phyloP scores from a whole-genome alignment of 352 stramenopile species.

The Phytophthora pini region DNA sequence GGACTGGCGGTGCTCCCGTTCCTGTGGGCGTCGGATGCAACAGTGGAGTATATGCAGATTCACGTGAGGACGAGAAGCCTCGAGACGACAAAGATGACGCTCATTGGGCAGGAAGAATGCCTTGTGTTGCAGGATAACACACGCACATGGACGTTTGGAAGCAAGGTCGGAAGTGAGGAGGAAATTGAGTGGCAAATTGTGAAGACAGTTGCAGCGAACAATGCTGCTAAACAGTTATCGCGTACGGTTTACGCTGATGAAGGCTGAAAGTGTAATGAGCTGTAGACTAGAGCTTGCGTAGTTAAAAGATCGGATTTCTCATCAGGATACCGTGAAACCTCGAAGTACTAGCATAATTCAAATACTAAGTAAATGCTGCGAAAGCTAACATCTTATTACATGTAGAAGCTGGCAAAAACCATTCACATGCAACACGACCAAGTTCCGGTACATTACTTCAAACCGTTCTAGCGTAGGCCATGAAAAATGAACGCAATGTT shows the following conservation, averaged over 20 bases:
- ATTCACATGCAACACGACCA: no score
- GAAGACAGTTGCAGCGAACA: constrained; percentile 33
- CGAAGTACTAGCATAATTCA: no score
- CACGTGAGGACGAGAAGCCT: constrained; percentile 41
- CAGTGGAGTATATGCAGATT: constrained; percentile 50
- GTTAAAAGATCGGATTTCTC: no score
- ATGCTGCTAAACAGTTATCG: constrained; percentile 37
- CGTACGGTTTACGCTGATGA: constrained; percentile 27
- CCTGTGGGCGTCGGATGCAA: constrained; percentile 31
- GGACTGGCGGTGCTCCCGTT: constrained; percentile 19
- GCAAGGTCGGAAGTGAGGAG: constrained; percentile 34
- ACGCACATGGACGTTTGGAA: constrained; percentile 44
- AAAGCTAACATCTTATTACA: no score
- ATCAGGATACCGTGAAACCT: no score
- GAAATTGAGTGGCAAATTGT: constrained; percentile 52
- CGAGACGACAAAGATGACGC: constrained; percentile 49
- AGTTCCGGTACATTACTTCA: no score
- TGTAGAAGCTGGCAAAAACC: no score
- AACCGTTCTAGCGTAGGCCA: no score
- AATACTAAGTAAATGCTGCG: no score
- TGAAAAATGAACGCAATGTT: no score
- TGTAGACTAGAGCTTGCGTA: no score
- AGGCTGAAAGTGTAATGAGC: neutral
- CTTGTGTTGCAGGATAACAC: constrained; percentile 47
- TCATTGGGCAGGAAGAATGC: constrained; percentile 46